Conservation (phyloP, 164 flowering plant species). For the Euptelea pleiosperma region DNA sequence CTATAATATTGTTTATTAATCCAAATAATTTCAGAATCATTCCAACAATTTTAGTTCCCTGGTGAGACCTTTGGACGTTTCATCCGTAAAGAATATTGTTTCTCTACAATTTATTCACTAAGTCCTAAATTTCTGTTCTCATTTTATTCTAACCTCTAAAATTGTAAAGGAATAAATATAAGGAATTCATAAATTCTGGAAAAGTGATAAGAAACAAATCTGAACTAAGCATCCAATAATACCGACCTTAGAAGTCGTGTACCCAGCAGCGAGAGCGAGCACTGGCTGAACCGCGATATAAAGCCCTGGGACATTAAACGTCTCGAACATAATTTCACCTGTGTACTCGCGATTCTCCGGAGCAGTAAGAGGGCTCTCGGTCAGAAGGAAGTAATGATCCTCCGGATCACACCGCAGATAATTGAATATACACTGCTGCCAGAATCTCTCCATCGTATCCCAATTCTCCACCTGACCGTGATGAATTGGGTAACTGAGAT, state of each 20-base stretch:
- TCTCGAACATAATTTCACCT: conserved; percentile 99
- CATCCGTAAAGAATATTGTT: no score
- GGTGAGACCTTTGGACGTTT: no score
- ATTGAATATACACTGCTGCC: conserved; percentile 98
- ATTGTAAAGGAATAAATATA: neutral
- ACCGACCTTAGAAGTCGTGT: conserved; percentile 93
- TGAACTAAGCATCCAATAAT: neutral
- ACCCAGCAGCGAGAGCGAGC: conserved; percentile 97
- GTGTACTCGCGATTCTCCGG: conserved; percentile 97
- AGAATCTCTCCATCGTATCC: conserved; percentile 98
- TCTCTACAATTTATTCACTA: neutral
- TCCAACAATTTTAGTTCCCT: no score
- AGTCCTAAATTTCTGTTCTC: neutral
- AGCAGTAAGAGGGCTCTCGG: conserved; percentile 93
- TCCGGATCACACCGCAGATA: conserved; percentile 97
- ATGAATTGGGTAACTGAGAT: conserved; percentile 75
- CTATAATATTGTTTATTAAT: no score
- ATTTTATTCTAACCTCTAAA: neutral
- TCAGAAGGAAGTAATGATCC: conserved; percentile 92
- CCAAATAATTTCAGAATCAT: no score
- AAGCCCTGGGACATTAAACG: conserved; percentile 97
- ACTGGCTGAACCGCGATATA: conserved; percentile 97
- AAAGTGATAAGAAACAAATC: neutral
- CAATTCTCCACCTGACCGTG: conserved; percentile 95
- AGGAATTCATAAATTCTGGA: neutral